A percentile compares a stretch with the other conserved stretches of the same genome.
phyloP scores from a whole-genome alignment of 352 stramenopile genomes.

The Globisporangium cylindrosporum region DNA sequence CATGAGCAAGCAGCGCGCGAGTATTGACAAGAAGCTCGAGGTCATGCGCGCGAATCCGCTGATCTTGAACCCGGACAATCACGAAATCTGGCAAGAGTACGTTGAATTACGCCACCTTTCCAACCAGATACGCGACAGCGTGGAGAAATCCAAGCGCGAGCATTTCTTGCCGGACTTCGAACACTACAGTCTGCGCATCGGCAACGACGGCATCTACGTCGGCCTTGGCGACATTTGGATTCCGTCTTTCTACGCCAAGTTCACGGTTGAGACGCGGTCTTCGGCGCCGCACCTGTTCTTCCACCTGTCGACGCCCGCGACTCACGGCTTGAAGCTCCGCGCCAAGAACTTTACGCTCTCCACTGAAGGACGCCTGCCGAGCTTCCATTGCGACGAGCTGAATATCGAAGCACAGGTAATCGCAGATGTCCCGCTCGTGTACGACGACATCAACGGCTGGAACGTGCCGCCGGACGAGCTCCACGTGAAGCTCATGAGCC shows the following conservation, averaged over 20 bases:
- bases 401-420: conserved; percentile 73
- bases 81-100: conserved; percentile 56
- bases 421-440: conserved; percentile 61
- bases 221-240: conserved; percentile 74
- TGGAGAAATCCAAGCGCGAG: conserved; percentile 69
- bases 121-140: conserved; percentile 48
- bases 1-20: conserved; percentile 48
- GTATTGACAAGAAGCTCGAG: conserved; percentile 58
- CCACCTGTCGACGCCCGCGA: conserved; percentile 55
- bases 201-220: conserved; percentile 67
- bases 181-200: conserved; percentile 57
- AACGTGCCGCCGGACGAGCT: conserved; percentile 55
- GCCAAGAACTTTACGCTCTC: conserved; percentile 63
- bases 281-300: conserved; percentile 58
- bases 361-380: conserved; percentile 61
- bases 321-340: conserved; percentile 57
- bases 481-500: conserved; percentile 62
- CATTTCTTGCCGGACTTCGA: conserved; percentile 66
- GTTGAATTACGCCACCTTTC: conserved; percentile 64
- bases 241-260: conserved; percentile 67
- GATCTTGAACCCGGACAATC: conserved; percentile 49
- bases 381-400: conserved; percentile 74
- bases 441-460: conserved; percentile 59
- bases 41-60: conserved; percentile 42
- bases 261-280: conserved; percentile 64